These are phyloP conservation scores for Fusarium sp. DNA, from an alignment of 2,329 filamentous ascomycete genomes.

Conservation along the genomic window DNA sequence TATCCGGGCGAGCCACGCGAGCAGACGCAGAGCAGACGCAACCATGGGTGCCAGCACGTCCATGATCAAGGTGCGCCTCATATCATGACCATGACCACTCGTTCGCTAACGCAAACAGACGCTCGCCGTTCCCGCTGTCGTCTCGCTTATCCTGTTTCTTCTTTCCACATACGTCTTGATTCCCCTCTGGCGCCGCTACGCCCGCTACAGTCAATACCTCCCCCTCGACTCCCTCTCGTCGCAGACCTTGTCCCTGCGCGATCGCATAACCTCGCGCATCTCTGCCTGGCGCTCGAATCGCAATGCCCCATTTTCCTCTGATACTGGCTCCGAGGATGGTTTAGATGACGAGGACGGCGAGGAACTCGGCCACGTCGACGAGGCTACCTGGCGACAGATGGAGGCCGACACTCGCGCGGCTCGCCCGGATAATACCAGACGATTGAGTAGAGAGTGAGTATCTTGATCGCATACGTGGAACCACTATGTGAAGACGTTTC, in stretches of 20 bases:
- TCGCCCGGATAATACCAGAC: constrained; percentile 59
- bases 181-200: constrained; percentile 73
- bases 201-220: constrained; percentile 76
- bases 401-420: constrained; percentile 47
- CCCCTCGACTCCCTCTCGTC: constrained; percentile 70
- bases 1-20: not conserved
- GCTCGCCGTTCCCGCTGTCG: constrained; percentile 72
- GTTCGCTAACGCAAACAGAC: constrained; percentile 58
- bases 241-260: constrained; percentile 62
- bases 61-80: constrained; percentile 47
- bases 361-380: constrained; percentile 68
- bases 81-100: constrained; percentile 22
- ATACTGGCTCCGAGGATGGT: constrained; percentile 57
- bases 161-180: constrained; percentile 69
- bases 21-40: constrained; percentile 8
- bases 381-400: constrained; percentile 54
- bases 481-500: not conserved
- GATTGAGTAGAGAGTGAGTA: constrained; percentile 76
- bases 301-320: constrained; percentile 53
- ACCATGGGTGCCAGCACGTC: constrained; percentile 48
- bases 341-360: constrained; percentile 67
- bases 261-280: constrained; percentile 53
- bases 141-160: constrained; percentile 74
- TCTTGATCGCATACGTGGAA: not conserved
- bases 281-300: constrained; percentile 56